Conservation (phyloP, 305 asterid species). For the Petunia hybrid region DNA sequence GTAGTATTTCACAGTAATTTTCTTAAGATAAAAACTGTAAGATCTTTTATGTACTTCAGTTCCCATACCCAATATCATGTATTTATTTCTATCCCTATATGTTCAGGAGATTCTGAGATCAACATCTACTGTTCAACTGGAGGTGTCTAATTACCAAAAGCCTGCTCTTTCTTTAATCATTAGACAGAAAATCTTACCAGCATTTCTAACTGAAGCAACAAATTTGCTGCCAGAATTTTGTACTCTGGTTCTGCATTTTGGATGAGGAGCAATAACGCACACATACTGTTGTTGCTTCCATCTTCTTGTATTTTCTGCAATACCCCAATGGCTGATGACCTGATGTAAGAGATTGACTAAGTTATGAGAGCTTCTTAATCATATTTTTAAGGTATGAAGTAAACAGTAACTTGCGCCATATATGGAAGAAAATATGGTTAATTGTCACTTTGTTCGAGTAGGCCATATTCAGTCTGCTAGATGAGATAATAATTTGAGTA, state of each 20-base stretch:
- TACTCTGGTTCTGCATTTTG: constrained; percentile 65
- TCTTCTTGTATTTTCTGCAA: constrained; percentile 72
- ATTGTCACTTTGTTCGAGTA: background rate
- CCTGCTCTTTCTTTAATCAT: background rate
- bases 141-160: background rate
- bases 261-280: constrained; percentile 59
- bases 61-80: constrained; percentile 29
- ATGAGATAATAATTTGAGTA: background rate
- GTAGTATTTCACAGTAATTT: background rate
- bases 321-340: constrained; percentile 67
- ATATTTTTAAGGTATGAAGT: background rate
- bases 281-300: constrained; percentile 62
- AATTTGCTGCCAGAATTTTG: constrained; percentile 81
- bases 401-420: background rate
- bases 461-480: background rate
- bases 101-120: constrained; percentile 5
- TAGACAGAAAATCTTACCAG: constrained; percentile 46
- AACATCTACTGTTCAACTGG: background rate
- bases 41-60: constrained; percentile 1
- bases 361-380: constrained; percentile 13
- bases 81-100: background rate
- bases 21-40: background rate
- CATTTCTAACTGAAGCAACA: constrained; percentile 77
- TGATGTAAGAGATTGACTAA: constrained; percentile 41
- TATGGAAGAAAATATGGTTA: constrained; percentile 9